A percentile compares a stretch with the other conserved stretches of the same genome.
Conservation (phyloP, 2,329 filamentous ascomycete genomes). For the Verticillium nubilum region DNA sequence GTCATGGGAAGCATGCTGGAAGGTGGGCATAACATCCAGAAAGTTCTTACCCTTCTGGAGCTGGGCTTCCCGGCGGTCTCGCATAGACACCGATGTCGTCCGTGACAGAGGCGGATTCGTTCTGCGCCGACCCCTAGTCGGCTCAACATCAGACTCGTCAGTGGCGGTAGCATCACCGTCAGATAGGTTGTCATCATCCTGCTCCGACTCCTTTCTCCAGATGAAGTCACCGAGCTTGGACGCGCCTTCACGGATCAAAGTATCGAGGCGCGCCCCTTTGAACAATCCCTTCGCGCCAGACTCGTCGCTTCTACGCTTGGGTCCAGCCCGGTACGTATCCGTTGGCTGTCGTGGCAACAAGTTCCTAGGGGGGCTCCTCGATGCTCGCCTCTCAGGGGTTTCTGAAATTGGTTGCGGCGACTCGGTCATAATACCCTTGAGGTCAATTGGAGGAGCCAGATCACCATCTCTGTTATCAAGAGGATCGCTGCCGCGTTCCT, state of each 20-base stretch:
- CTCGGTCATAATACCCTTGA: background rate
- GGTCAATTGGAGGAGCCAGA: background rate
- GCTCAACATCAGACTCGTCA: constrained; percentile 44
- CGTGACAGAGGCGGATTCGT: constrained; percentile 29
- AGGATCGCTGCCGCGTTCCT: constrained; percentile 32
- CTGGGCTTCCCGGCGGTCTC: constrained; percentile 20
- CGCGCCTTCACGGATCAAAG: constrained; percentile 57
- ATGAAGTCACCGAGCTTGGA: constrained; percentile 52
- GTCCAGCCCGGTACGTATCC: background rate
- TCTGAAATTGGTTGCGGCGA: background rate
- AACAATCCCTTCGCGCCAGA: constrained; percentile 66
- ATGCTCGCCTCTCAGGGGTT: background rate
- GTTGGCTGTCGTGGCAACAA: background rate
- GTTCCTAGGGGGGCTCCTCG: background rate
- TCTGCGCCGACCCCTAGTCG: constrained; percentile 30
- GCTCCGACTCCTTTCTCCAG: constrained; percentile 46
- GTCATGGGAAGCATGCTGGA: constrained; percentile 28
- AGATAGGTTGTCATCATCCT: constrained; percentile 16
- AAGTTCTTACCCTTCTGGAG: constrained; percentile 35
- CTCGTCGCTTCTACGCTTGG: constrained; percentile 26
- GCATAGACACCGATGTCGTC: constrained; percentile 20
- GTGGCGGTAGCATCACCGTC: constrained; percentile 34
- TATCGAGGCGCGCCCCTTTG: constrained; percentile 70
- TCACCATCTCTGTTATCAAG: constrained; percentile 17
- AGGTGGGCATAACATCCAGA: constrained; percentile 47